Evolutionary conservation across 1,284 basidiomycete genomes (phyloP), one percentile per base, ranked within the genome.

Genomic region (Ceratobasidium sp.): DNA sequence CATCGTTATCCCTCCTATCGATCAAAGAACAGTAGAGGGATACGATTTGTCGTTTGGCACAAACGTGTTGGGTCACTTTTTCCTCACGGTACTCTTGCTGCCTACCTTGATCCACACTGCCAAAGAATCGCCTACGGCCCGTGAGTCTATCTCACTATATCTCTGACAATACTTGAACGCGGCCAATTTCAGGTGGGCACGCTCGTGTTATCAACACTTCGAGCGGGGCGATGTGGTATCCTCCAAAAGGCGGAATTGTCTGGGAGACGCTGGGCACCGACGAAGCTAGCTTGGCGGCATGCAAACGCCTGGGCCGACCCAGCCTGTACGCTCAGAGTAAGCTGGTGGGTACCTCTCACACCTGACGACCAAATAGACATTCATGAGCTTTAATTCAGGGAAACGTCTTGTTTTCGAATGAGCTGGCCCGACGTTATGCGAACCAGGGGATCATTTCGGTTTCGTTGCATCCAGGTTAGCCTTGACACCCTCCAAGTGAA

Each of bases 21-120:
- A 88, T 5, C 78, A 84, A 75, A 79, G 87, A 55, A 91, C 91
- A 0, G 83, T 84, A 26, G 88, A 93, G 77, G 89, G 89, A 2
- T 89, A 88, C 80, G 88, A 90, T 60, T 82, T 91, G 3, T 90
- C 91, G 81, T 91, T 90, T 77, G 91, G 91, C 0, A 91, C 90
- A 10, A 92, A 92, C 82, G 86, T 87, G 44, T 83, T 91, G 33
- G 88, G 88, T 81, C 89, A 87, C 83, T 89, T 87, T 80, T 87
- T 87, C 71, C 85, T 91, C 61, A 89, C 89, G 18, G 84, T 85
- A 33, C 84, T 87, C 12, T 87, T 92, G 68, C 82, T 91, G 10
- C 90, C 91, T 0, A 82, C 85, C 0, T 86, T 92, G 12, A 81
- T 88, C 20, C 81, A 83, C 4, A 85, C 85, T 5, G 84, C 87